phyloP scores from a whole-genome alignment of 768 basidiomycete species.

The Xerocomus brunneocitrinus region DNA sequence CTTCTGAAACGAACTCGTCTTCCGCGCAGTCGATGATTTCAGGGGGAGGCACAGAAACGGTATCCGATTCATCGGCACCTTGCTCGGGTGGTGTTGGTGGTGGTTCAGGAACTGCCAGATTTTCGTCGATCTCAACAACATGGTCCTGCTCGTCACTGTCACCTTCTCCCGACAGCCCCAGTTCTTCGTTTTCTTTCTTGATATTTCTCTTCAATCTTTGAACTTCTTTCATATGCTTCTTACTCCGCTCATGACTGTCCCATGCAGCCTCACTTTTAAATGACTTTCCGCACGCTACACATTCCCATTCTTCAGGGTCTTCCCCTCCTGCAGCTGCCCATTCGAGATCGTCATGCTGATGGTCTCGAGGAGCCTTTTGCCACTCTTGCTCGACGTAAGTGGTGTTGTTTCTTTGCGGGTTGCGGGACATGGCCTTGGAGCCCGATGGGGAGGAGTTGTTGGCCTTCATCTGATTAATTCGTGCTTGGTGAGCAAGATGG shows the following conservation, averaged over 20 bases:
- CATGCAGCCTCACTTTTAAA: constrained; percentile 93
- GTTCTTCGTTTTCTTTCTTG: constrained; percentile 62
- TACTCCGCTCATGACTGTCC: constrained; percentile 94
- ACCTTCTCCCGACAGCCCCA: constrained; percentile 47
- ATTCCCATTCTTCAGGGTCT: constrained; percentile 83
- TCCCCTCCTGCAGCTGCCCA: constrained; percentile 72
- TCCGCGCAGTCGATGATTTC: constrained; percentile 1
- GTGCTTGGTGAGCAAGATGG: constrained; percentile 47
- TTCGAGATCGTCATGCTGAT: constrained; percentile 51
- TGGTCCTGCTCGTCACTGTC: constrained; percentile 16
- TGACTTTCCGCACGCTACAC: constrained; percentile 87
- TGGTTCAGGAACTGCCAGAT: constrained; percentile 4
- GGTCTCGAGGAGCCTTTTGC: constrained; percentile 58
- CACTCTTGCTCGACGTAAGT: constrained; percentile 83
- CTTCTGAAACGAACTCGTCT: constrained; percentile 7
- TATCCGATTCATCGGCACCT: background rate
- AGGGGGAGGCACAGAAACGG: background rate
- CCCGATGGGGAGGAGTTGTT: constrained; percentile 30
- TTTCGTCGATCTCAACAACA: constrained; percentile 10
- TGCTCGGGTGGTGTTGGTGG: constrained; percentile 13
- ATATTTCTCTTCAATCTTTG: constrained; percentile 75
- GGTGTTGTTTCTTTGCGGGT: constrained; percentile 22
- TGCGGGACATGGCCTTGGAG: constrained; percentile 25
- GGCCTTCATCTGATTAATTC: constrained; percentile 31
- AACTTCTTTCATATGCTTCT: constrained; percentile 88